A percentile compares a stretch with the other conserved stretches of the same genome.
Evolutionary conservation across 805 yeast genomes (phyloP).

Genomic region (Wickerhamiella siamensis): DNA sequence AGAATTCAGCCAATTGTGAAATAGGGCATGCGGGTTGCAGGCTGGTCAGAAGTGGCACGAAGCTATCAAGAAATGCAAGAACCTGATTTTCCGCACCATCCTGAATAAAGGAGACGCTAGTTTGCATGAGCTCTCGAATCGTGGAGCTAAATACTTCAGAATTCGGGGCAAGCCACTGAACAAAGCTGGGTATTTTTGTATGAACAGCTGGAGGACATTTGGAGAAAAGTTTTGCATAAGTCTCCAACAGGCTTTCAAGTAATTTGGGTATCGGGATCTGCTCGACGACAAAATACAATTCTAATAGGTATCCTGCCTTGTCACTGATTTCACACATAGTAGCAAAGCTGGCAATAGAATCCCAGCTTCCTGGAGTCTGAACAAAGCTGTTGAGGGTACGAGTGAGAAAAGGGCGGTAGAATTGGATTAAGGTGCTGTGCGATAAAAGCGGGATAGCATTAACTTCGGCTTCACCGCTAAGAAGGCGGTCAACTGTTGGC

Average conservation of each 20-base stretch:
- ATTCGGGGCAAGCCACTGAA: neutral
- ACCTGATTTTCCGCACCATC: neutral
- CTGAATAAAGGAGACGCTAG: neutral
- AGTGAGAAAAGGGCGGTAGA: neutral
- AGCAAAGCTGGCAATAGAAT: neutral
- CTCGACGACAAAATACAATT: neutral
- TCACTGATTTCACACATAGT: neutral
- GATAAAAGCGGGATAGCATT: neutral
- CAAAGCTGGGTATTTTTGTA: neutral
- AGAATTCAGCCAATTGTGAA: neutral
- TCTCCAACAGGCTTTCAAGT: neutral
- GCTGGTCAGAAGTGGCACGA: neutral
- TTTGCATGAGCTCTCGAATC: neutral
- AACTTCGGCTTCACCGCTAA: neutral
- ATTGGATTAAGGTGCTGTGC: neutral
- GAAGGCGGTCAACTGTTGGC: neutral
- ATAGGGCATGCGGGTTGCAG: neutral
- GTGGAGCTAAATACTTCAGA: neutral
- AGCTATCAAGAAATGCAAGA: neutral
- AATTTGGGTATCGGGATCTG: neutral
- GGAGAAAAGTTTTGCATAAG: neutral
- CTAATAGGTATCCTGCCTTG: neutral
- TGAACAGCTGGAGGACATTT: neutral
- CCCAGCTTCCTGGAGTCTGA: neutral
- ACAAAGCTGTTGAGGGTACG: constrained; percentile 1